Evolutionary conservation across 2,329 filamentous ascomycete genomes (phyloP), one percentile per base, ranked within the genome.

Genomic region (Fusarium zealandicum): DNA sequence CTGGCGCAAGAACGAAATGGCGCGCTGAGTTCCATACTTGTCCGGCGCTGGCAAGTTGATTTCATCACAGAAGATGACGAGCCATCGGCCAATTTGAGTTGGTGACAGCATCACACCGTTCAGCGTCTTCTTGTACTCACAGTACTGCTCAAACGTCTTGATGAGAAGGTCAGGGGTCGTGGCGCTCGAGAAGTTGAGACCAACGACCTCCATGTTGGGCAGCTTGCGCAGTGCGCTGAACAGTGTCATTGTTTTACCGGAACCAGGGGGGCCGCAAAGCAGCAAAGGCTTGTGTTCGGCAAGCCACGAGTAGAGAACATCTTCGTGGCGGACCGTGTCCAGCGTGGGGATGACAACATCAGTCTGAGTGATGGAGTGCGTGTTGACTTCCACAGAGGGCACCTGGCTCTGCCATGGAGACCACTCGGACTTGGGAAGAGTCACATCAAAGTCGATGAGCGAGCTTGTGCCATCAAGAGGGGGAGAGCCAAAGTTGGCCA

Each of bases 81-180:
- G 83, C 95, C 95, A 99, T 65, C 93, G 89, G 17, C 95, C 95
- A 66, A 99, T 96, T 72, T 99, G 96, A 6, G 90, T 96, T 0
- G 95, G 95, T 18, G 93, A 96, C 62, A 99, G 89, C 68, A 97
- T 90, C 16, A 98, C 92, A 35, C 95, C 95, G 70, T 95, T 98
- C 40, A 98, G 80, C 0, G 95, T 98, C 83, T 99, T 99, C 80
- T 93, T 96, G 78, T 99, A 99, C 76, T 99, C 95, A 76, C 95
- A 99, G 75, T 99, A 97, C 73, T 99, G 96, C 77, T 99, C 95
- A 65, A 99, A 96, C 0, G 96, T 99, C 82, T 99, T 99, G 80
- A 99, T 93, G 58, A 99, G 84, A 22, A 99, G 85, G 73, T 99
- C 96, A 1, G 95, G 96, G 1, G 95, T 99, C 1, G 96, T 99